Conservation (phyloP, 1,284 basidiomycete genomes). For the Pseudozyma hubeiensis region DNA sequence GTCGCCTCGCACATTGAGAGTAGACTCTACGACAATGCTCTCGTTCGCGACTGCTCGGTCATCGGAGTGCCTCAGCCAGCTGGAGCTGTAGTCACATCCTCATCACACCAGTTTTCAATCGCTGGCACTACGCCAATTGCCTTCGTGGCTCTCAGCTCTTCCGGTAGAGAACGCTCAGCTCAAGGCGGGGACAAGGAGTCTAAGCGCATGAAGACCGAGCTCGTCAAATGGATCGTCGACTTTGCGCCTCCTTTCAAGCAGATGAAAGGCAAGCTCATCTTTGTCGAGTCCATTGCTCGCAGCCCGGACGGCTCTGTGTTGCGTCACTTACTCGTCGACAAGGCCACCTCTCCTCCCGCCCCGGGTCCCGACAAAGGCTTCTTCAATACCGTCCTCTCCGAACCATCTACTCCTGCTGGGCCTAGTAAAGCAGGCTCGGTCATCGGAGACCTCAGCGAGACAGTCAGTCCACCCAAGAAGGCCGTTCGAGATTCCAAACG, state of each 20-base stretch:
- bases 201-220: constrained; percentile 44
- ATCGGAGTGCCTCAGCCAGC: constrained; percentile 27
- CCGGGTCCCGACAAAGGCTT: constrained; percentile 36
- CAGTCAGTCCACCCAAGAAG: constrained; percentile 34
- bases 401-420: constrained; percentile 15
- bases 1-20: constrained; percentile 23
- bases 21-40: constrained; percentile 19
- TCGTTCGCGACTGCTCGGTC: constrained; percentile 46
- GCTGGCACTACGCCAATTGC: constrained; percentile 17
- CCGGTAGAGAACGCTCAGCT: constrained; percentile 30
- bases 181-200: constrained; percentile 48
- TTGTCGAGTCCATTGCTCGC: constrained; percentile 42
- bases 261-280: constrained; percentile 42
- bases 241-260: constrained; percentile 33
- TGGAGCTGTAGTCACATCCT: constrained; percentile 15
- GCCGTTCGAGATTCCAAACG: constrained; percentile 54
- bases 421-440: constrained; percentile 8
- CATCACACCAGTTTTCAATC: neutral
- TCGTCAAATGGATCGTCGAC: constrained; percentile 35
- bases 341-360: constrained; percentile 22
- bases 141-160: constrained; percentile 36
- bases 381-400: constrained; percentile 50
- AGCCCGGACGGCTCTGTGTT: constrained; percentile 11
- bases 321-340: constrained; percentile 30
- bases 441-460: constrained; percentile 1